Conservation (phyloP, 2,329 filamentous ascomycete genomes). For the Aureobasidium sp. region DNA sequence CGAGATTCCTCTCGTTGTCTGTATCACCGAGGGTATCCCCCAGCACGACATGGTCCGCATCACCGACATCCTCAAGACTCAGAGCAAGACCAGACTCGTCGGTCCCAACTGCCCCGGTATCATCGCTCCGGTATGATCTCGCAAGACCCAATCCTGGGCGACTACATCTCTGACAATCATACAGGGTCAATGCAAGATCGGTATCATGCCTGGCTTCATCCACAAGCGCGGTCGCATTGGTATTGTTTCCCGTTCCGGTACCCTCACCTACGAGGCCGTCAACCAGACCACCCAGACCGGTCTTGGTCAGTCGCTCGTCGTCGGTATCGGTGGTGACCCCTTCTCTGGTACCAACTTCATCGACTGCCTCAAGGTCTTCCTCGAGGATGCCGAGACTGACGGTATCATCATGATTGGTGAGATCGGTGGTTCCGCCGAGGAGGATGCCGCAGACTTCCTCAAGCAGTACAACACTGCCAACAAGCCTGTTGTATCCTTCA, state of each 20-base stretch:
- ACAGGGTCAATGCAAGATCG: slow-evolving; percentile 98
- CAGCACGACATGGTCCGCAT: slow-evolving; percentile 99
- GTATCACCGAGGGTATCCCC: slow-evolving; percentile 96
- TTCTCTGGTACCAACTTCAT: slow-evolving; percentile 99
- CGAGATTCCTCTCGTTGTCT: slow-evolving; percentile 91
- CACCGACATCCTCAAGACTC: slow-evolving; percentile 94
- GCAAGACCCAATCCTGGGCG: neutral
- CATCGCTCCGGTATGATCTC: slow-evolving; percentile 61
- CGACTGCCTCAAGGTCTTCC: slow-evolving; percentile 96
- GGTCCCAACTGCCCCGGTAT: slow-evolving; percentile 98
- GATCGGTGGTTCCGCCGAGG: slow-evolving; percentile 94
- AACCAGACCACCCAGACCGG: slow-evolving; percentile 98
- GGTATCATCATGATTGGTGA: slow-evolving; percentile 99
- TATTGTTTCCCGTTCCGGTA: slow-evolving; percentile 96
- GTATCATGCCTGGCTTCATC: slow-evolving; percentile 99
- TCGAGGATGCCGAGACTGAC: slow-evolving; percentile 91
- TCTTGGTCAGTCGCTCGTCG: slow-evolving; percentile 93
- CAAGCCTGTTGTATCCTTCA: slow-evolving; percentile 97
- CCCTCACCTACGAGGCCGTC: slow-evolving; percentile 98
- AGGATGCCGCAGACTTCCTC: slow-evolving; percentile 95
- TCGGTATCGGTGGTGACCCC: slow-evolving; percentile 96
- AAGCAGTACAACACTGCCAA: slow-evolving; percentile 83
- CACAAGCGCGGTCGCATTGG: slow-evolving; percentile 99
- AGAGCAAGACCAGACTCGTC: slow-evolving; percentile 92
- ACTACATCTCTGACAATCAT: neutral